Evolutionary conservation across 805 yeast species (phyloP).

Genomic region (Kazachstania bromeliacearum): DNA sequence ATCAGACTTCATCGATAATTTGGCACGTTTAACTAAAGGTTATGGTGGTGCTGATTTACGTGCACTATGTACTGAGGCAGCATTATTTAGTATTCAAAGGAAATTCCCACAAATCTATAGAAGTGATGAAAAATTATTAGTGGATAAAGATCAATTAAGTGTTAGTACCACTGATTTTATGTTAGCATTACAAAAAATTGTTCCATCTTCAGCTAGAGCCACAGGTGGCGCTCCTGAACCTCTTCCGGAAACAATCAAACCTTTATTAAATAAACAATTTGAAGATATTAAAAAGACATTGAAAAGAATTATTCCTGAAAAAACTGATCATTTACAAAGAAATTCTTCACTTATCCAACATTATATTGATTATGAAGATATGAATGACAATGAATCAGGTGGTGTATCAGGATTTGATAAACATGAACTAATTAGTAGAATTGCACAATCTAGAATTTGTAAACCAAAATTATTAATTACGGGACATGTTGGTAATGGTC

Average conservation of each 20-base stretch:
- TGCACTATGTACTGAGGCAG: constrained; percentile 93
- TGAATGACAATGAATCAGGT: constrained; percentile 15
- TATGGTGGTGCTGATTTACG: constrained; percentile 97
- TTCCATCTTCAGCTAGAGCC: constrained; percentile 88
- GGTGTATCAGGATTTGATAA: constrained; percentile 45
- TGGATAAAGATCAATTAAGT: constrained; percentile 60
- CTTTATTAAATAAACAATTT: constrained; percentile 50
- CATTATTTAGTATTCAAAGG: constrained; percentile 82
- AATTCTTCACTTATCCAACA: constrained; percentile 27
- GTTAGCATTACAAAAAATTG: constrained; percentile 72
- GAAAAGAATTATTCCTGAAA: constrained; percentile 52
- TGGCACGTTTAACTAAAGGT: constrained; percentile 82
- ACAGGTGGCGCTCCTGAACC: constrained; percentile 67
- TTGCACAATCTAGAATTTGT: constrained; percentile 55
- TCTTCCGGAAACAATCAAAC: constrained; percentile 60
- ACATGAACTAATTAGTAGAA: constrained; percentile 47
- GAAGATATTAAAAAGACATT: constrained; percentile 38
- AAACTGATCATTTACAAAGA: constrained; percentile 11
- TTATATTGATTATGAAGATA: constrained; percentile 27
- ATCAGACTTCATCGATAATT: constrained; percentile 45
- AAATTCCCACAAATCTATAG: constrained; percentile 87
- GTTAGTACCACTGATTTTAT: constrained; percentile 80
- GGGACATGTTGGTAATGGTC: constrained; percentile 78
- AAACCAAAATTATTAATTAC: constrained; percentile 71
- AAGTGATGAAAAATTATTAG: constrained; percentile 59